A percentile compares a stretch with the other conserved stretches of the same genome.
phyloP scores from a whole-genome alignment of 768 basidiomycete species.

The Lactarius psammicola region DNA sequence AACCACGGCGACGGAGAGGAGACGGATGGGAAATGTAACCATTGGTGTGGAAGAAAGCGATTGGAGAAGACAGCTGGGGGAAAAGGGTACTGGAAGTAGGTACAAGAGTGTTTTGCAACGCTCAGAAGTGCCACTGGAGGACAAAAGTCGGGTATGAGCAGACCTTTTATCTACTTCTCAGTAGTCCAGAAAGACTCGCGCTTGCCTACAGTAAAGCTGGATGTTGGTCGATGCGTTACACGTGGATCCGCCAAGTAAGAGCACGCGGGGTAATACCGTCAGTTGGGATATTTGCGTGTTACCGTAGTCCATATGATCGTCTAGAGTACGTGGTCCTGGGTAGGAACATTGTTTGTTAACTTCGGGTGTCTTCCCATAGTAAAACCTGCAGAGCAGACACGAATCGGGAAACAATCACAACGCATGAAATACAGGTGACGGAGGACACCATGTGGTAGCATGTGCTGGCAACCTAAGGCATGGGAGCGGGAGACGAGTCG shows the following conservation, averaged over 20 bases:
- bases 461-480: not conserved
- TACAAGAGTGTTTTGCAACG: not conserved
- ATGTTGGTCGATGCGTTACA: not conserved
- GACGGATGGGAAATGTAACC: not conserved
- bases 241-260: not conserved
- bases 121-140: not conserved
- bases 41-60: constrained; percentile 1
- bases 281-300: not conserved
- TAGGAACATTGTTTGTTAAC: not conserved
- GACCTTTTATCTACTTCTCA: not conserved
- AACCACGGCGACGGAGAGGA: constrained; percentile 1
- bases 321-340: not conserved
- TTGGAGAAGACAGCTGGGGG: not conserved
- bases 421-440: not conserved
- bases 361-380: not conserved
- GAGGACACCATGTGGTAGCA: not conserved
- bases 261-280: not conserved
- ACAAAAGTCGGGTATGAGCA: not conserved
- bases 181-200: not conserved
- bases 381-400: not conserved
- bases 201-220: not conserved
- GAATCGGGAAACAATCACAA: not conserved
- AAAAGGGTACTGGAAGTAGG: not conserved
- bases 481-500: not conserved
- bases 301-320: not conserved